These are phyloP conservation scores for Stromatinia cepivora DNA, from an alignment of 2,329 filamentous ascomycete genomes.

Conservation along the genomic window DNA sequence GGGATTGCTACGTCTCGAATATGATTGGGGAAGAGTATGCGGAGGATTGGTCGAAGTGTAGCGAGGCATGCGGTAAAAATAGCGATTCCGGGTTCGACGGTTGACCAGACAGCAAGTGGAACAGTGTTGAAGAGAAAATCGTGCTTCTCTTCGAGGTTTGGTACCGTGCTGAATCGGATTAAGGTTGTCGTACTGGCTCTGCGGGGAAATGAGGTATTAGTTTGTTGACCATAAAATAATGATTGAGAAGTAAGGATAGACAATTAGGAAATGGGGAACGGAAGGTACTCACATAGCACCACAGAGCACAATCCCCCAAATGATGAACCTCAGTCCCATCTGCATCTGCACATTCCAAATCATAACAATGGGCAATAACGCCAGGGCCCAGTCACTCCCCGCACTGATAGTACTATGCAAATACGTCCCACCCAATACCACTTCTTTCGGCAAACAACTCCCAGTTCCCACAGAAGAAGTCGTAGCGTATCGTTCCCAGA, in stretches of 20 bases:
- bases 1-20: not conserved
- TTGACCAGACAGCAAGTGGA: not conserved
- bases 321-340: not conserved
- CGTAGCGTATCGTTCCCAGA: not conserved
- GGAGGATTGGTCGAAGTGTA: not conserved
- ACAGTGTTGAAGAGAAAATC: not conserved
- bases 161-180: not conserved
- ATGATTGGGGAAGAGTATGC: not conserved
- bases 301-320: not conserved
- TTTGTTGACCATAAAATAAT: not conserved
- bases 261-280: not conserved
- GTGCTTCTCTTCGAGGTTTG: not conserved
- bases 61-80: slow-evolving; percentile 12
- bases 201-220: not conserved
- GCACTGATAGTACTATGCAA: not conserved
- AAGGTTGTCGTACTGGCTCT: slow-evolving; percentile 5
- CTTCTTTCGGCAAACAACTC: not conserved
- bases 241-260: no score
- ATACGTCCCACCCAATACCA: not conserved
- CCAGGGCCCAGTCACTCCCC: not conserved
- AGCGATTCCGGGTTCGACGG: not conserved
- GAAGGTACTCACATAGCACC: not conserved
- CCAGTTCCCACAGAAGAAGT: not conserved
- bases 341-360: not conserved
- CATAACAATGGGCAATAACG: slow-evolving; percentile 1